Conservation (phyloP, 257 asterid genomes). For the Buddleja alternifolia region DNA sequence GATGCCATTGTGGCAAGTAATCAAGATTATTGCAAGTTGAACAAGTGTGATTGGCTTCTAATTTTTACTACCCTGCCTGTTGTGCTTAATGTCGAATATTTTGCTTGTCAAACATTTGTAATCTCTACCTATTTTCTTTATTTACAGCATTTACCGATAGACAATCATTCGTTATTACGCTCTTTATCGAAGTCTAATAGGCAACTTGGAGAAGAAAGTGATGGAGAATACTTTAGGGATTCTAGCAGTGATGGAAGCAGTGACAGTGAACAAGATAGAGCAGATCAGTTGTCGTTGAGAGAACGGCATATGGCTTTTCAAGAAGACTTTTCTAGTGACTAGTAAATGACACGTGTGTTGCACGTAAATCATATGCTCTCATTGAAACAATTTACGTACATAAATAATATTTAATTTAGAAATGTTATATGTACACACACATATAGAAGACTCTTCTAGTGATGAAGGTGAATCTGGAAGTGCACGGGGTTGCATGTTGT, state of each 20-base stretch:
- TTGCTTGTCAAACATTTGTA: too few species aligned
- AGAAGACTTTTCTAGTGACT: slow-evolving; percentile 80
- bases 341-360: too few species aligned
- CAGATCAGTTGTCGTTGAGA: slow-evolving; percentile 40
- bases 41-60: neutral
- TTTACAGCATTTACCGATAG: neutral
- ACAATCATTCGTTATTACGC: neutral
- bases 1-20: neutral
- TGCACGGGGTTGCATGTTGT: slow-evolving; percentile 71
- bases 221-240: slow-evolving; percentile 75
- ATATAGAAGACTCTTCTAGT: too few species aligned
- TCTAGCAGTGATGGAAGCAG: slow-evolving; percentile 94
- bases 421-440: too few species aligned
- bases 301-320: slow-evolving; percentile 56
- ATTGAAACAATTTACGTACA: too few species aligned
- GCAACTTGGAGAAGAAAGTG: slow-evolving; percentile 87
- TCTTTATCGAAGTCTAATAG: slow-evolving; percentile 38
- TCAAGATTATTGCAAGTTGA: neutral
- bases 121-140: too few species aligned
- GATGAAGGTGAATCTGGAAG: slow-evolving; percentile 87
- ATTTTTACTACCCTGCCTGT: neutral
- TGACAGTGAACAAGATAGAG: slow-evolving; percentile 78
- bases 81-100: slow-evolving; percentile 10
- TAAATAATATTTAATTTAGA: too few species aligned
- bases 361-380: too few species aligned